Base-by-base conservation (phyloP, 2,329 filamentous ascomycete genomes). In the Pseudogymnoascus sp. region DNA sequence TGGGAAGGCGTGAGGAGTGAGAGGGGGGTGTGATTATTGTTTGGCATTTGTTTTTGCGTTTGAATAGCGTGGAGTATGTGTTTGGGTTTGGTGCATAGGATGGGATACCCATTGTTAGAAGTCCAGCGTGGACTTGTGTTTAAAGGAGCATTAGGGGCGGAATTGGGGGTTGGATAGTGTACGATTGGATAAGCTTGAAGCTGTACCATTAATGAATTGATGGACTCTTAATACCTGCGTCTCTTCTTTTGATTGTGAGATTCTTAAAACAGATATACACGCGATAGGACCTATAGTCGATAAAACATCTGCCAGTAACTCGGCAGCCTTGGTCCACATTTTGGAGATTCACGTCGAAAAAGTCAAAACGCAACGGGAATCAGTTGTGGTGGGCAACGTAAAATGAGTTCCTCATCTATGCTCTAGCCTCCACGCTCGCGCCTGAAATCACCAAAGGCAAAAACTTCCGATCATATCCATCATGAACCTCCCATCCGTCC, bases 171-270 rank as follows among this genome's bases (percentile, higher is more conserved):
- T 50, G 44, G 44, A 50, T 50, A 29, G 44, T 50, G 44, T 50
- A 50, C 44, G 44, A 50, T 50, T 50, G 44, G 44, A 50, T 50
- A 50, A 26, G 44, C 44, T 50, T 50, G 44, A 50, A 50, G 44
- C 21, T 21, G 44, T 50, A 50, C 44, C n/a, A 47, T 14, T 29
- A 50, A 29, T 50, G 44, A 50, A 50, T 50, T 29, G 44, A 50
- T n/a, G 13, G 24, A 50, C 44, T 29, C 6, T 19, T 6, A 26
- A 47, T 29, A 14, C 6, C 42, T 47, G 38, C 16, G 40, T 24
- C 19, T 7, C 3, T 7, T 24, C 8, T 19, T 21, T 21, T 42
- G 6, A 40, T 13, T 42, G 16, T 42, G 40, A 42, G 37, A 10
- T 16, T 16, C n/a, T 7, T 16, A 7, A 7, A 40, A 40, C 7